These are phyloP conservation scores for Xylaria scruposa DNA, from an alignment of 495 filamentous ascomycete genomes.

Conservation along the genomic window DNA sequence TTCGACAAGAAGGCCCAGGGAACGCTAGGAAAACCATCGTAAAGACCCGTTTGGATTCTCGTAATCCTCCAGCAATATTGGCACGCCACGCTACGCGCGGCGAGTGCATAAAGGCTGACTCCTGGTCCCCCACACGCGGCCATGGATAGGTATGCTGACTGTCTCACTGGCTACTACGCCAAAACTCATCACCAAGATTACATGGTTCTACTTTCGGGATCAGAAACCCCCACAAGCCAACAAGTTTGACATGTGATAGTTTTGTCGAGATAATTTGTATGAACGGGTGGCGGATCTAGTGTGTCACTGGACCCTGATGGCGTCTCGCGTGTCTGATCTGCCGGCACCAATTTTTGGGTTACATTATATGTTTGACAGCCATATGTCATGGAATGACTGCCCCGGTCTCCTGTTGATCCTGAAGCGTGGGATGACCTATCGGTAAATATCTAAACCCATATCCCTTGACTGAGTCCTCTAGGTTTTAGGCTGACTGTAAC, in stretches of 20 bases:
- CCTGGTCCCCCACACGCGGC: not conserved
- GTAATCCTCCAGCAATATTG: not conserved
- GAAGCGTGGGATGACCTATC: not conserved
- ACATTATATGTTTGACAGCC: not conserved
- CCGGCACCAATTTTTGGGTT: not conserved
- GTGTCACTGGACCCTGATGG: not conserved
- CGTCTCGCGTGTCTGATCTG: not conserved
- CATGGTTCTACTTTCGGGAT: not conserved
- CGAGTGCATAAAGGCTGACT: slow-evolving; percentile 6
- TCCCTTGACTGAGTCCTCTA: not conserved
- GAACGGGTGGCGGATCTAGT: not conserved
- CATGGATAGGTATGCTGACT: not conserved
- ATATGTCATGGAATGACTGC: too few relatives aligned
- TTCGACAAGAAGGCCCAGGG: not conserved
- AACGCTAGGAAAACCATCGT: not conserved
- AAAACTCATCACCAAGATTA: not conserved
- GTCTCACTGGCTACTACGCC: not conserved
- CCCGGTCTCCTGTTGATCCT: not conserved
- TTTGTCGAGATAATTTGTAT: too few relatives aligned
- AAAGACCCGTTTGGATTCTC: not conserved
- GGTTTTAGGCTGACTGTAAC: not conserved
- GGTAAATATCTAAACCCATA: not conserved
- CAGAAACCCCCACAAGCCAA: not conserved
- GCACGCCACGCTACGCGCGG: slow-evolving; percentile 8
- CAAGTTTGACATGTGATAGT: not conserved